Conservation (phyloP, 352 stramenopile species). For the Peronospora farinosa region DNA sequence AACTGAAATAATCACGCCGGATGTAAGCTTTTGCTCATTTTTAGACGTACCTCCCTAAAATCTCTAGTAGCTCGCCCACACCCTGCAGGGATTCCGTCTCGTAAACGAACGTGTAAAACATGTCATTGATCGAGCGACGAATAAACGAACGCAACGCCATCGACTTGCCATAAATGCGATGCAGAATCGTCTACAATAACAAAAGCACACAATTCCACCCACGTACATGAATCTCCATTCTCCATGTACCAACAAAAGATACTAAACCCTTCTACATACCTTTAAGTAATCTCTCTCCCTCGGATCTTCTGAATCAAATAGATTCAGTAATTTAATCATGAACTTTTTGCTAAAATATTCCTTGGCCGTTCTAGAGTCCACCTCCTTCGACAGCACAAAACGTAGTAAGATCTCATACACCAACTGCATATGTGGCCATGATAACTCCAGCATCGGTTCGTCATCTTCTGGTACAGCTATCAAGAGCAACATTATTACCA, state of each 20-base stretch:
- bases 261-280: constrained; percentile 11
- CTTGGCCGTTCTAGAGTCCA: constrained; percentile 96
- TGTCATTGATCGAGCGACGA: constrained; percentile 94
- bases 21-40: not conserved
- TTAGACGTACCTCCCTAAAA: constrained; percentile 82
- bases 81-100: constrained; percentile 93
- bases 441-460: constrained; percentile 94
- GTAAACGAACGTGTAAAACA: constrained; percentile 98
- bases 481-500: not conserved
- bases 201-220: not conserved
- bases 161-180: constrained; percentile 98
- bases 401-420: constrained; percentile 98
- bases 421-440: constrained; percentile 96
- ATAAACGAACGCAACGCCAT: constrained; percentile 98
- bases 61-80: constrained; percentile 97
- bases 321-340: constrained; percentile 89
- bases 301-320: constrained; percentile 92
- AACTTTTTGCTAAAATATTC: constrained; percentile 96
- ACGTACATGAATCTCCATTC: not conserved
- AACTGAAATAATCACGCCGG: not conserved
- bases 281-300: constrained; percentile 99
- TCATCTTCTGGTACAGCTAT: constrained; percentile 92
- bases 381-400: constrained; percentile 95
- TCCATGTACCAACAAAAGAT: not conserved
- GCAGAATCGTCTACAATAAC: constrained; percentile 88